Conservation (phyloP, 148 eudicot genomes). For the Rhododendron henanense region DNA sequence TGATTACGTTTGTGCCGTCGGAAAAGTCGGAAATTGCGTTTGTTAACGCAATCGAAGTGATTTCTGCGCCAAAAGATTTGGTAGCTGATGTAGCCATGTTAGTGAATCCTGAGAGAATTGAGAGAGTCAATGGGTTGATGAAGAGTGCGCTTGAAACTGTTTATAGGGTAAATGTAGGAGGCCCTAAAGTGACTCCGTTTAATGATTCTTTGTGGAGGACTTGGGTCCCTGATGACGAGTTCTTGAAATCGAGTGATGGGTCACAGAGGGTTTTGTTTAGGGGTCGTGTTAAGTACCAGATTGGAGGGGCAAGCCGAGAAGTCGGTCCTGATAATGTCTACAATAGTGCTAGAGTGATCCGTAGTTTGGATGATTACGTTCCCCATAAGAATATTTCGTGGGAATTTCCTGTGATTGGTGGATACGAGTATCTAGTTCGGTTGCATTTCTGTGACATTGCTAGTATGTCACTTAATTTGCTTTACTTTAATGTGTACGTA, state of each 20-base stretch:
- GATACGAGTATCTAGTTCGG: constrained; percentile 61
- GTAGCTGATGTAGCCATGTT: constrained; percentile 50
- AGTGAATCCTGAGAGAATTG: constrained; percentile 36
- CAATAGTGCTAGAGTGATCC: constrained; percentile 59
- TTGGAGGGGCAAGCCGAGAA: constrained; percentile 78
- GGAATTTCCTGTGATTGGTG: constrained; percentile 59
- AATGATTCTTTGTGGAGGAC: constrained; percentile 95
- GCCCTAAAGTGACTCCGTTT: constrained; percentile 86
- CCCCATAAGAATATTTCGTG: constrained; percentile 45
- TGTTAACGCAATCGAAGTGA: constrained; percentile 77
- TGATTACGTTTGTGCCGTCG: constrained; percentile 50
- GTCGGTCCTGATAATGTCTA: constrained; percentile 90
- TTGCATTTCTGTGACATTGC: constrained; percentile 91
- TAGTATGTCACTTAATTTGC: constrained; percentile 47
- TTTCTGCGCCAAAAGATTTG: constrained; percentile 84
- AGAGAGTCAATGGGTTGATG: constrained; percentile 43
- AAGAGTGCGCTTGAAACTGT: constrained; percentile 60
- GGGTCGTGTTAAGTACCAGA: constrained; percentile 64
- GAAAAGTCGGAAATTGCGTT: constrained; percentile 50
- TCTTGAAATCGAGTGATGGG: constrained; percentile 33
- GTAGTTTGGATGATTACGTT: constrained; percentile 26
- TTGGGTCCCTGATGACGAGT: constrained; percentile 79
- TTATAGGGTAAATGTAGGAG: constrained; percentile 77
- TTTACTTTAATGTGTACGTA: constrained; percentile 74
- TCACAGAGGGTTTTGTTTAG: constrained; percentile 46